Percentiles rank a stretch among this genome's conserved stretches.
phyloP scores from a whole-genome alignment of 2,329 filamentous ascomycete genomes.

The Ceratocystiopsis sp. region DNA sequence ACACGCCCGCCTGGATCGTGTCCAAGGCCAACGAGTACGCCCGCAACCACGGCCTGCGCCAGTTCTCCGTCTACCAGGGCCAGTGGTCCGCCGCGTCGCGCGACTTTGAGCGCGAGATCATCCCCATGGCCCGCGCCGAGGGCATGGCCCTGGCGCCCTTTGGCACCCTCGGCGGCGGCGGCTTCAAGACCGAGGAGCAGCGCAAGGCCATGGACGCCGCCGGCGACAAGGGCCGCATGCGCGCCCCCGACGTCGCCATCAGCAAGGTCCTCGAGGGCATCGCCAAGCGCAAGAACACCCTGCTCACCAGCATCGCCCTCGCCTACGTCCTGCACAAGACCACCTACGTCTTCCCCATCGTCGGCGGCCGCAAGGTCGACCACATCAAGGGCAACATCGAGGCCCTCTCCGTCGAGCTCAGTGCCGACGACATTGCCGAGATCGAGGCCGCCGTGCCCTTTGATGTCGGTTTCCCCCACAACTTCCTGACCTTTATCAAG shows the following conservation, averaged over 20 bases:
- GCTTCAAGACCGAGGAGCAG: constrained; percentile 18
- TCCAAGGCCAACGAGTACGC: constrained; percentile 39
- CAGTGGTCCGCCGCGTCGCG: constrained; percentile 43
- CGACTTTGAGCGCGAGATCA: constrained; percentile 53
- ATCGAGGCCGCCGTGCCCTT: constrained; percentile 47
- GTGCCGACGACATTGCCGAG: constrained; percentile 42
- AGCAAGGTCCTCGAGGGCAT: constrained; percentile 32
- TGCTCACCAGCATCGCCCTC: constrained; percentile 37
- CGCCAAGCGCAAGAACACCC: constrained; percentile 23
- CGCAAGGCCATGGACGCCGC: constrained; percentile 7
- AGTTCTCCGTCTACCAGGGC: constrained; percentile 48
- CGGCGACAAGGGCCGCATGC: constrained; percentile 19
- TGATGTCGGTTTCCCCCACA: constrained; percentile 49
- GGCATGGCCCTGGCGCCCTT: constrained; percentile 38
- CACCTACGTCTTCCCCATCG: constrained; percentile 55
- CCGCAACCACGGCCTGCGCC: constrained; percentile 38
- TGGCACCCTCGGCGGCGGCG: constrained; percentile 27
- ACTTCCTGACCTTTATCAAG: constrained; percentile 30
- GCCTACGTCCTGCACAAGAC: constrained; percentile 60
- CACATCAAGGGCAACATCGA: constrained; percentile 56
- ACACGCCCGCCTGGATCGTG: constrained; percentile 41
- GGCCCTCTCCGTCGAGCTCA: constrained; percentile 43
- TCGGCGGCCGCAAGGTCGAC: constrained; percentile 51
- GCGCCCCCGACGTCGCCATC: constrained; percentile 26
- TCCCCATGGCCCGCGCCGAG: constrained; percentile 46